A percentile compares a stretch with the other conserved stretches of the same genome.
Conservation (phyloP, 2,329 filamentous ascomycete species). For the Dendryphion nanum region DNA sequence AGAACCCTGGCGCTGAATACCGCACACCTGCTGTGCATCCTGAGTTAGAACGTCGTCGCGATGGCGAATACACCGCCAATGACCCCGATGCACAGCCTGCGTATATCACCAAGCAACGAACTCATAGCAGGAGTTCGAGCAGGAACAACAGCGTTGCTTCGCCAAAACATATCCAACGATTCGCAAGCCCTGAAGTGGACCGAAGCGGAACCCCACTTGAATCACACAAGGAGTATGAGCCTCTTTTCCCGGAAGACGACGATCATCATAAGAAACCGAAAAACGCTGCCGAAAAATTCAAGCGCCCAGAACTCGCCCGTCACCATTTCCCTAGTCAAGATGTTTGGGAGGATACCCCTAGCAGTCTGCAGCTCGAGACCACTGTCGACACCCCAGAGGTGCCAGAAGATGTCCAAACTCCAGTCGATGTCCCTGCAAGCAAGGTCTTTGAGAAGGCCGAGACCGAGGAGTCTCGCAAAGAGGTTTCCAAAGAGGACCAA, state of each 20-base stretch:
- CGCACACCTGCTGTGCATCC: conserved; percentile 82
- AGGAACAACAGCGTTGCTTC: conserved; percentile 61
- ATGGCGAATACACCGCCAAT: conserved; percentile 52
- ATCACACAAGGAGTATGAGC: conserved; percentile 91
- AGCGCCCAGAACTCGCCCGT: conserved; percentile 49
- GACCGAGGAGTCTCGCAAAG: conserved; percentile 51
- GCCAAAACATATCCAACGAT: conserved; percentile 41
- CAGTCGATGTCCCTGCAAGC: conserved; percentile 38
- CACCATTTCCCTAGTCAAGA: conserved; percentile 89
- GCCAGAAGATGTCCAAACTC: conserved; percentile 45
- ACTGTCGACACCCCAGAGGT: conserved; percentile 81
- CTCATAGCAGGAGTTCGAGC: conserved; percentile 48
- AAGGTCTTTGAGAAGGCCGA: conserved; percentile 47
- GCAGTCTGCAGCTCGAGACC: conserved; percentile 72
- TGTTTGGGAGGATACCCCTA: conserved; percentile 94
- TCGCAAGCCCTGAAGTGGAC: conserved; percentile 46
- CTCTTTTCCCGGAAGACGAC: conserved; percentile 77
- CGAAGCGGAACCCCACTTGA: conserved; percentile 68
- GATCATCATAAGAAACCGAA: conserved; percentile 57
- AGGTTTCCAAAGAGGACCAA: conserved; percentile 43
- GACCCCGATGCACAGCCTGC: conserved; percentile 33
- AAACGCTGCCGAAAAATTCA: conserved; percentile 56
- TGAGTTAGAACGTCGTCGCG: conserved; percentile 56
- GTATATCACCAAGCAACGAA: conserved; percentile 52
- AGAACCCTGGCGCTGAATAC: conserved; percentile 66